A percentile compares a stretch with the other conserved stretches of the same genome.
Conservation (phyloP, 225 moss, liverwort and hornwort genomes). For the Anthoceros angustus region DNA sequence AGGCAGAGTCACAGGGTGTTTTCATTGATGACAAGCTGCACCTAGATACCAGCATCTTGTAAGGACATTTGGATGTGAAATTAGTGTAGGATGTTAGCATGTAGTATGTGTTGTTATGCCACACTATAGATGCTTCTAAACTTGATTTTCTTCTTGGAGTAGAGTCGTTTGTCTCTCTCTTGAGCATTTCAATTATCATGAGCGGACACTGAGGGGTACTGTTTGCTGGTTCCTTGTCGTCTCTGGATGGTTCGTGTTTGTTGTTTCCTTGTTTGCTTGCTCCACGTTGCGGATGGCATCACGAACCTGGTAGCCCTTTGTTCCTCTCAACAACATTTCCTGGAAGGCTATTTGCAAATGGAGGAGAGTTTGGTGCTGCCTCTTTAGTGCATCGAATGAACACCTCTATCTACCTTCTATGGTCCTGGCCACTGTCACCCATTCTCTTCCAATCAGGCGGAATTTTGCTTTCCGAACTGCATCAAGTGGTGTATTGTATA, state of each 20-base stretch:
- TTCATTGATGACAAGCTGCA: too few relatives aligned
- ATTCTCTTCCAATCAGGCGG: background rate
- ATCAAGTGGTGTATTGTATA: constrained; percentile 16
- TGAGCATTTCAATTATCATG: constrained; percentile 1
- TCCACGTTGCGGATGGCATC: constrained; percentile 5
- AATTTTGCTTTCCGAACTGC: background rate
- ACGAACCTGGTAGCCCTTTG: background rate
- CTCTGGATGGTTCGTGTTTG: background rate
- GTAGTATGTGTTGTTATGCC: too few relatives aligned
- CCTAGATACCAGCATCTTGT: too few relatives aligned
- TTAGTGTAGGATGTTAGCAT: too few relatives aligned
- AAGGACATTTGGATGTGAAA: too few relatives aligned
- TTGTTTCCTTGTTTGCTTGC: background rate
- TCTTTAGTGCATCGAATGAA: constrained; percentile 1
- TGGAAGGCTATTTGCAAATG: background rate
- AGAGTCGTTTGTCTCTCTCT: background rate
- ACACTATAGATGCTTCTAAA: background rate
- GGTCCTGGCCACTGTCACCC: background rate
- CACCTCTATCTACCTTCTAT: background rate
- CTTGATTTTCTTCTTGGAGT: background rate
- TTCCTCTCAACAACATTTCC: constrained; percentile 4
- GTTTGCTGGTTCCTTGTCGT: background rate
- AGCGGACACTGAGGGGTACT: background rate
- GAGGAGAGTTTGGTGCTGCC: background rate
- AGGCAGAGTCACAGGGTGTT: too few relatives aligned